phyloP scores from a whole-genome alignment of 2,329 filamentous ascomycete species.

The Hyphodiscus sp. region DNA sequence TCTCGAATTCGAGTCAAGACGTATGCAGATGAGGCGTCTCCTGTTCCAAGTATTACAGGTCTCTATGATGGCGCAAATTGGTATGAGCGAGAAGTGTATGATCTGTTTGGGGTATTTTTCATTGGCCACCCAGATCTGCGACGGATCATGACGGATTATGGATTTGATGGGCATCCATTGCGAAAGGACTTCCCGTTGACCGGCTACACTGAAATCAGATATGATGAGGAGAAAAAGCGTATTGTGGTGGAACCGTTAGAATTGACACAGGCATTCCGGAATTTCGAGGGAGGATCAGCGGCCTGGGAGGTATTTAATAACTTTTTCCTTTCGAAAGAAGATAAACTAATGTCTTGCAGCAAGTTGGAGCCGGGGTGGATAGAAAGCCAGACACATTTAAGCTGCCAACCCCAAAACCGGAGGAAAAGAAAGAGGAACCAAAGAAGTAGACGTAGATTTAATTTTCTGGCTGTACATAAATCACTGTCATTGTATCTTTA shows the following conservation, averaged over 20 bases:
- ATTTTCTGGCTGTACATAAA: constrained; percentile 25
- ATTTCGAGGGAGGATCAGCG: constrained; percentile 86
- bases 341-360: constrained; percentile 42
- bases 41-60: constrained; percentile 79
- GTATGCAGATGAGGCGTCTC: constrained; percentile 92
- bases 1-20: constrained; percentile 96
- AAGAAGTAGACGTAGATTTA: constrained; percentile 88
- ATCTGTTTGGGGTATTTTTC: constrained; percentile 97
- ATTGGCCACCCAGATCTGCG: constrained; percentile 88
- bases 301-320: constrained; percentile 61
- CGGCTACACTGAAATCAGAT: constrained; percentile 95
- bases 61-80: constrained; percentile 96
- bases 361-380: constrained; percentile 66
- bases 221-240: constrained; percentile 99
- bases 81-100: constrained; percentile 98
- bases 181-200: constrained; percentile 98
- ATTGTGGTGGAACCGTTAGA: constrained; percentile 97
- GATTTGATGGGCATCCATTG: constrained; percentile 94
- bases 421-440: constrained; percentile 81
- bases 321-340: not conserved
- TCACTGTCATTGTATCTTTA: constrained; percentile 9
- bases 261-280: constrained; percentile 95
- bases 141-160: constrained; percentile 99
- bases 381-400: constrained; percentile 84
- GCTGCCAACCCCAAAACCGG: constrained; percentile 89